Percentiles rank a stretch among this genome's conserved stretches.
These are phyloP conservation scores for Paramecium pentaurelia DNA, from an alignment of 73 alveolate species.

Conservation along the genomic window DNA sequence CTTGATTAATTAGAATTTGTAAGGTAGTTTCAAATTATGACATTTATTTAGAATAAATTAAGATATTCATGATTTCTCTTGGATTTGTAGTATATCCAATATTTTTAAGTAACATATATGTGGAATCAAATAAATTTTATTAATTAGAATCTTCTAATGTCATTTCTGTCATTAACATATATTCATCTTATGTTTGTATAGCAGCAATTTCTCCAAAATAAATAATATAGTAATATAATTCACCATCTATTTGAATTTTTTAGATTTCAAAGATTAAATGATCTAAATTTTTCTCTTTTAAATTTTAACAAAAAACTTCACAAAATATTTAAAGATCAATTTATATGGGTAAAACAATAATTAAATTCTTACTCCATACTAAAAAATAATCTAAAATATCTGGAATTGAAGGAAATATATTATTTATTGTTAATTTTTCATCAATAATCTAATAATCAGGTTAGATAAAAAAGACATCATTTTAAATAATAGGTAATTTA, in stretches of 20 bases:
- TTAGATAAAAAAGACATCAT: constrained; percentile 1
- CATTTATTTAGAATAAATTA: background rate
- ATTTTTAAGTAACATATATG: background rate
- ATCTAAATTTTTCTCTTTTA: background rate
- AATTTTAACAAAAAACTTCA: background rate
- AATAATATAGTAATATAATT: background rate
- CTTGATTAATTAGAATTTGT: background rate
- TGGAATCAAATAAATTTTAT: background rate
- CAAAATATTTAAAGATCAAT: background rate
- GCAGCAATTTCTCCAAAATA: constrained; percentile 43
- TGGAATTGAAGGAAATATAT: background rate
- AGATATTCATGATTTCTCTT: constrained; percentile 21
- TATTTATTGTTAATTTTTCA: background rate
- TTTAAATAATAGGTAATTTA: background rate
- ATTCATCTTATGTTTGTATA: background rate
- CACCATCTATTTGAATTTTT: background rate
- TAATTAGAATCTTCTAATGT: background rate
- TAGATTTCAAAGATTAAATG: background rate
- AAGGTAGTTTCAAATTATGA: constrained; percentile 24
- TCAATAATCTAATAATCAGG: background rate
- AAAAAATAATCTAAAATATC: background rate
- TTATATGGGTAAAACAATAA: background rate
- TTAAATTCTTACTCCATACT: background rate
- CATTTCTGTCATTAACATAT: background rate
- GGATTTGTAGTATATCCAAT: background rate